Conservation (phyloP, 2,329 filamentous ascomycete species). For the Xylariaceae sp. region DNA sequence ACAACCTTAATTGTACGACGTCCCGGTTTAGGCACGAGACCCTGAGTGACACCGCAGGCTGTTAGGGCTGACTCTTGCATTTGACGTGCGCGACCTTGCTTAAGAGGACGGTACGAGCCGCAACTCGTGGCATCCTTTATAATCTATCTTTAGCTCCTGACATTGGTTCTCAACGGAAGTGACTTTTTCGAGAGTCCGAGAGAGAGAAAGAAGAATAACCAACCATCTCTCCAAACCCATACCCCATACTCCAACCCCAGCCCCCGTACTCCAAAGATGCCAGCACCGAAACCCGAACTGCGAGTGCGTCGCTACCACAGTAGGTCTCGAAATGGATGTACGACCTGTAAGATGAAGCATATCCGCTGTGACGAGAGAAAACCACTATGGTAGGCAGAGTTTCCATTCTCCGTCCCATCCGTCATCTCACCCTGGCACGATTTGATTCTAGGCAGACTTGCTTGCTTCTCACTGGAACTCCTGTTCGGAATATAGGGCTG, state of each 20-base stretch:
- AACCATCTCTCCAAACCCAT: background rate
- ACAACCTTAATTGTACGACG: constrained; percentile 8
- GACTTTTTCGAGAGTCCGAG: background rate
- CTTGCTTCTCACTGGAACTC: background rate
- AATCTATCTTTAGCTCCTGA: background rate
- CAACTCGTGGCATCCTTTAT: background rate
- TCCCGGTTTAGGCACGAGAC: constrained; percentile 3
- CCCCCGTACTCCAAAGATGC: constrained; percentile 15
- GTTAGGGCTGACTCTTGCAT: constrained; percentile 20
- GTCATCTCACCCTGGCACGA: constrained; percentile 2
- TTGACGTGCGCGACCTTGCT: constrained; percentile 8
- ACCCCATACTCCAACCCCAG: no score
- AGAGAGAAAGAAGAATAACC: background rate
- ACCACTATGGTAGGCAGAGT: constrained; percentile 25
- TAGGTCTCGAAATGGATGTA: constrained; percentile 27
- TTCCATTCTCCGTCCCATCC: background rate
- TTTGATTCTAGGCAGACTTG: background rate
- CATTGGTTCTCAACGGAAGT: constrained; percentile 8
- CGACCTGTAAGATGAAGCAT: constrained; percentile 26
- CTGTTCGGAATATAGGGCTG: constrained; percentile 15
- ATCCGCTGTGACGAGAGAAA: constrained; percentile 27
- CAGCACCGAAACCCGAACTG: constrained; percentile 23
- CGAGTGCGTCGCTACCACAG: constrained; percentile 25
- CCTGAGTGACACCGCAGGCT: constrained; percentile 9
- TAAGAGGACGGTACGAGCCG: constrained; percentile 16